A percentile compares a stretch with the other conserved stretches of the same genome.
Conservation (phyloP, 2,329 filamentous ascomycete genomes). For the Monilinia laxa region DNA sequence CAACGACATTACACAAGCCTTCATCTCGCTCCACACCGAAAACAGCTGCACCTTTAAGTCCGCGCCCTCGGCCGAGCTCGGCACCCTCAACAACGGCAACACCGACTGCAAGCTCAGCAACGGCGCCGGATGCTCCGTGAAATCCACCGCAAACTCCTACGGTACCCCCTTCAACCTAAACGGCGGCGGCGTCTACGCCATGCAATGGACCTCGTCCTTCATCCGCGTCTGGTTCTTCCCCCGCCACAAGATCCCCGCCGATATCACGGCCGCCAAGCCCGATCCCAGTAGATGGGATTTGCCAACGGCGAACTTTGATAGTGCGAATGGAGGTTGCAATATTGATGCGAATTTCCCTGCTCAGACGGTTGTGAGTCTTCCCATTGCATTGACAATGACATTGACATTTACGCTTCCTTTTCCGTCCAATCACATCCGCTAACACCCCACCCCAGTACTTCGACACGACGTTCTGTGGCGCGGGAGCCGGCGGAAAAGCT, state of each 20-base stretch:
- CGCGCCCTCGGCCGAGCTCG: conserved; percentile 22
- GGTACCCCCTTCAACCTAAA: conserved; percentile 34
- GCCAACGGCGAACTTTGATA: conserved; percentile 62
- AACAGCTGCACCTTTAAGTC: conserved; percentile 29
- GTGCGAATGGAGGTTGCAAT: conserved; percentile 57
- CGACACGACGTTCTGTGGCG: conserved; percentile 82
- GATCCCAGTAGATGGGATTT: conserved; percentile 65
- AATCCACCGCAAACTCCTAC: conserved; percentile 42
- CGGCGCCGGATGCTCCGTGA: conserved; percentile 45
- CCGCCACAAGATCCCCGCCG: conserved; percentile 69
- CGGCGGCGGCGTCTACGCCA: conserved; percentile 52
- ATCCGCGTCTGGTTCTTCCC: conserved; percentile 55
- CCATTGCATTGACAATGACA: background rate
- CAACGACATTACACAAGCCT: conserved; percentile 48
- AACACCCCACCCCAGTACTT: conserved; percentile 45
- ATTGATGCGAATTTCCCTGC: conserved; percentile 67
- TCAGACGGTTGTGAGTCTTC: conserved; percentile 62
- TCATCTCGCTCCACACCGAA: conserved; percentile 32
- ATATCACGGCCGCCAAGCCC: conserved; percentile 60
- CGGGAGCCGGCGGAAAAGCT: conserved; percentile 68
- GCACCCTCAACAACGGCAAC: conserved; percentile 41
- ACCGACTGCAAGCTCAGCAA: conserved; percentile 41
- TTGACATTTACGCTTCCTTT: background rate
- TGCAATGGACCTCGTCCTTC: conserved; percentile 54
- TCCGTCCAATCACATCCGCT: background rate